Evolutionary conservation across 140 eudicot species (phyloP).

Genomic region (Senecio squalidus): DNA sequence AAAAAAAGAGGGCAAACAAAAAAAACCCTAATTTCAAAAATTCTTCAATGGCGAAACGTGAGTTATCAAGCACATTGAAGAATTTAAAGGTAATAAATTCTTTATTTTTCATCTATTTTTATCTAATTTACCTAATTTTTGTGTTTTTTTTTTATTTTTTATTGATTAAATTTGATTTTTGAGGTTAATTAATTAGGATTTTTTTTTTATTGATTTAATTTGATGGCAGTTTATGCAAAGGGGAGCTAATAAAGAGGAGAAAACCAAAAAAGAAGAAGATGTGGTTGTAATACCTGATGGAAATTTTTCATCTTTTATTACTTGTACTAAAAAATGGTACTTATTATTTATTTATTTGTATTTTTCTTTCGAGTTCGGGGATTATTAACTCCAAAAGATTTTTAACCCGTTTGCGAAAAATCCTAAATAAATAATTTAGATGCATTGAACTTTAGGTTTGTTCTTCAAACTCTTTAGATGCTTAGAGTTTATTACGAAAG

Average conservation of each 20-base stretch:
- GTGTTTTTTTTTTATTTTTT: background rate
- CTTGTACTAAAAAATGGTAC: conserved; percentile 63
- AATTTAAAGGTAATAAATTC: conserved; percentile 67
- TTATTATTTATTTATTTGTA: background rate
- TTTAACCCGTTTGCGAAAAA: too few relatives aligned
- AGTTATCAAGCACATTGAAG: conserved; percentile 63
- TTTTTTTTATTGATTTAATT: background rate
- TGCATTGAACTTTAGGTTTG: too few relatives aligned
- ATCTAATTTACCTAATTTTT: background rate
- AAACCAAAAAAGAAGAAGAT: conserved; percentile 57
- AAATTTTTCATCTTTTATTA: conserved; percentile 43
- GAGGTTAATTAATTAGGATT: conserved; percentile 10
- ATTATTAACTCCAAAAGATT: background rate
- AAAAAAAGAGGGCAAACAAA: background rate
- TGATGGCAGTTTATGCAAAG: conserved; percentile 99
- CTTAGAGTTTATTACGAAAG: too few relatives aligned
- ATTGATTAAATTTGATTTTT: background rate
- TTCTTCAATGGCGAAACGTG: conserved; percentile 82
- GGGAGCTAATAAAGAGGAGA: conserved; percentile 67
- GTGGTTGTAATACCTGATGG: conserved; percentile 40
- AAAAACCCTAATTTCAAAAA: too few relatives aligned
- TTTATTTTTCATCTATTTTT: background rate
- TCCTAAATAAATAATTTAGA: too few relatives aligned
- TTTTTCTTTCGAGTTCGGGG: background rate
- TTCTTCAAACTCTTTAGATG: too few relatives aligned